Conservation (phyloP, 2,329 filamentous ascomycete species). For the Ceratocystis ficicola region DNA sequence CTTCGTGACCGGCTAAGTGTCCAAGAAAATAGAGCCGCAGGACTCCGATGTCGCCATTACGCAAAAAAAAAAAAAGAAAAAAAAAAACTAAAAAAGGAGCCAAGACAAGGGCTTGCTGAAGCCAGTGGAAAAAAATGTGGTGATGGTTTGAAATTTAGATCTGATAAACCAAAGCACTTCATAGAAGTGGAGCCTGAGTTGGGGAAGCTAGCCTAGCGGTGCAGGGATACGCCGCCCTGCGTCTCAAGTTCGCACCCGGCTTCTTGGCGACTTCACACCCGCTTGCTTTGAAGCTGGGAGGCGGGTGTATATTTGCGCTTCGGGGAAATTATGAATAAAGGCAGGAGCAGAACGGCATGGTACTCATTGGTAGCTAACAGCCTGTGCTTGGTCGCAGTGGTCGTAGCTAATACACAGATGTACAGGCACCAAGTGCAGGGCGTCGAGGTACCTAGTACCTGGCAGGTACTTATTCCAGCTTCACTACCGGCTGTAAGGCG, state of each 20-base stretch:
- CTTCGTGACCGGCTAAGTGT: not conserved
- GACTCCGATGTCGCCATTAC: constrained; percentile 14
- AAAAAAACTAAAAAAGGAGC: not conserved
- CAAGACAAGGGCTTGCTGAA: not conserved
- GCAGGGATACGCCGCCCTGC: not conserved
- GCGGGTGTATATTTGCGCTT: constrained; percentile 5
- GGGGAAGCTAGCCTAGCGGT: not conserved
- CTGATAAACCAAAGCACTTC: constrained; percentile 16
- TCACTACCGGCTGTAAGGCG: not conserved
- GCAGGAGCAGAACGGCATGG: not conserved
- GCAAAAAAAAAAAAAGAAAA: not conserved
- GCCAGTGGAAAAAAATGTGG: constrained; percentile 10
- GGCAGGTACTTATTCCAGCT: not conserved
- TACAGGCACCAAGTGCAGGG: not conserved
- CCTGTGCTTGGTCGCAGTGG: not conserved
- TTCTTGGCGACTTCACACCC: not conserved
- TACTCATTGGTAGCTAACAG: not conserved
- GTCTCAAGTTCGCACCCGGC: not conserved
- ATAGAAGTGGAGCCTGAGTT: not conserved
- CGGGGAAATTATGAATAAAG: not conserved
- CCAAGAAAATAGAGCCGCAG: not conserved
- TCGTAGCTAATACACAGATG: not conserved
- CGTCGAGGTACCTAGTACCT: not conserved
- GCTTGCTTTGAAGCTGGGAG: not conserved
- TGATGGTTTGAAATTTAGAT: constrained; percentile 17